These are phyloP conservation scores for Cordyceps fumosorosea DNA, from an alignment of 2,329 filamentous ascomycete species.

Conservation along the genomic window DNA sequence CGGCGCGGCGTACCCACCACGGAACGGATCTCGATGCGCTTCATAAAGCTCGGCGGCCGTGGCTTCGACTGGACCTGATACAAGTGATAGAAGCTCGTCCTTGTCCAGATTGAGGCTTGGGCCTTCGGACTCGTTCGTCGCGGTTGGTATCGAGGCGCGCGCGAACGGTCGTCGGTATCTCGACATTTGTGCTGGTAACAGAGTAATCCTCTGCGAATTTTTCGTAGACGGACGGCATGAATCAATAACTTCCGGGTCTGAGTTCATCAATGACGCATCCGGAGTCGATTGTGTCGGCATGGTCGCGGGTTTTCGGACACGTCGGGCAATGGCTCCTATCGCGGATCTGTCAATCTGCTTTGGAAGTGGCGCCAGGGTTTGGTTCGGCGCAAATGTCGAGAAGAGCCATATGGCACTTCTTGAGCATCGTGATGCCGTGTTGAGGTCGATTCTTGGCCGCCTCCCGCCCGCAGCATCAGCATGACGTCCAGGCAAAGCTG, in stretches of 20 bases:
- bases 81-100: conserved; percentile 45
- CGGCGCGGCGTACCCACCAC: conserved; percentile 45
- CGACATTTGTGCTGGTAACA: background rate
- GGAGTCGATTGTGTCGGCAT: background rate
- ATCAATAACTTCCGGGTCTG: background rate
- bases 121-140: conserved; percentile 9
- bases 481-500: conserved; percentile 9
- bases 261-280: background rate
- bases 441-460: conserved; percentile 13
- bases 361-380: conserved; percentile 1
- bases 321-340: conserved; percentile 8
- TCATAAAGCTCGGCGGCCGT: conserved; percentile 48
- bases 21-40: conserved; percentile 46
- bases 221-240: background rate
- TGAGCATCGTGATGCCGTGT: conserved; percentile 20
- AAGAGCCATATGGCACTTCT: conserved; percentile 33
- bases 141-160: background rate
- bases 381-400: conserved; percentile 32
- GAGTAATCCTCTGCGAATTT: background rate
- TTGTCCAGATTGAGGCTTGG: conserved; percentile 20
- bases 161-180: background rate
- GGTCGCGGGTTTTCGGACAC: background rate
- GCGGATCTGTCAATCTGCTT: conserved; percentile 12
- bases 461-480: conserved; percentile 1
- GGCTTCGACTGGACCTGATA: conserved; percentile 42